Evolutionary conservation across 495 filamentous ascomycete genomes (phyloP).

Genomic region (Evernia prunastri): DNA sequence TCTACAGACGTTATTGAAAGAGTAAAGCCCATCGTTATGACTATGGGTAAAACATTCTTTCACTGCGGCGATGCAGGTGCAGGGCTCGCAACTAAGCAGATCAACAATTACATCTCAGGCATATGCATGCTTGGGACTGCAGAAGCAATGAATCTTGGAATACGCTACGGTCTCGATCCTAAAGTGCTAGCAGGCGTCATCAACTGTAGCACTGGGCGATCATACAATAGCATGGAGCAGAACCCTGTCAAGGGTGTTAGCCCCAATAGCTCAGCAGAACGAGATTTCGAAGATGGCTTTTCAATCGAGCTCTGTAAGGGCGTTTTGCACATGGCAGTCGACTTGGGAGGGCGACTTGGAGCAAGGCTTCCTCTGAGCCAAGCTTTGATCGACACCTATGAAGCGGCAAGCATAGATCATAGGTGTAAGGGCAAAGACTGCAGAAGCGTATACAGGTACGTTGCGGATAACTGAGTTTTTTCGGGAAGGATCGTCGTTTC

Average conservation of each 20-base stretch:
- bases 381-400: background rate
- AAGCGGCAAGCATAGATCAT: background rate
- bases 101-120: conserved; percentile 4
- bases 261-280: background rate
- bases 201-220: conserved; percentile 1
- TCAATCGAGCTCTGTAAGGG: conserved; percentile 9
- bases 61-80: conserved; percentile 2
- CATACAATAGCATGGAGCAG: background rate
- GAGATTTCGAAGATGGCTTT: background rate
- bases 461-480: background rate
- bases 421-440: conserved; percentile 2
- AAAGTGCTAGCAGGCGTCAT: background rate
- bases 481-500: no score
- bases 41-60: conserved; percentile 10
- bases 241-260: conserved; percentile 6
- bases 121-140: background rate
- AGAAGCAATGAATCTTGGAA: conserved; percentile 4
- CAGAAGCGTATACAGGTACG: background rate
- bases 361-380: conserved; percentile 3
- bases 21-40: background rate
- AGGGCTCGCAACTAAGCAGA: background rate
- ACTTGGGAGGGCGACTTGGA: conserved; percentile 22
- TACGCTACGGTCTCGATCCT: background rate
- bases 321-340: conserved; percentile 8
- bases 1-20: background rate